phyloP scores from a whole-genome alignment of 2,329 filamentous ascomycete genomes.

The Alternaria triticina region DNA sequence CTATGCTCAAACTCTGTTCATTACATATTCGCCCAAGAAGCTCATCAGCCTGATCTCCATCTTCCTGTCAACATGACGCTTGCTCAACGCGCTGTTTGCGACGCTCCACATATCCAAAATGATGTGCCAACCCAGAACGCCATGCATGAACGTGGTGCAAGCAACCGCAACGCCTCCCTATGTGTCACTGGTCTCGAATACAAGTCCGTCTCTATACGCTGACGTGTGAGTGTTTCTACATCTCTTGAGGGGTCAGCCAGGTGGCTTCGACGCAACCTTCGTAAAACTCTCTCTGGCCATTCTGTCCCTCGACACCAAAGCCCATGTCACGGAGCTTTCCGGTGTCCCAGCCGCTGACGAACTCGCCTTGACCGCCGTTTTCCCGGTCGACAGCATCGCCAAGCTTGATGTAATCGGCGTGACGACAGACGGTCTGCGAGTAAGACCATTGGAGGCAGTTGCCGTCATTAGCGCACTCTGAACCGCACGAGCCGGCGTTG shows the following conservation, averaged over 20 bases:
- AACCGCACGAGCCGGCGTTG: conserved; percentile 42
- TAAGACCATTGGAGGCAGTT: conserved; percentile 47
- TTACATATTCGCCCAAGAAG: conserved; percentile 1
- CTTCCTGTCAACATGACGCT: background rate
- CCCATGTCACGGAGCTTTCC: conserved; percentile 45
- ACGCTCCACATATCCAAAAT: conserved; percentile 14
- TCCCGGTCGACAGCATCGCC: conserved; percentile 42
- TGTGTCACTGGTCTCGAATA: conserved; percentile 14
- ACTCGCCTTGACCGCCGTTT: conserved; percentile 44
- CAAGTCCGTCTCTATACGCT: conserved; percentile 5
- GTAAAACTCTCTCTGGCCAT: conserved; percentile 37
- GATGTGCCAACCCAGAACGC: conserved; percentile 31
- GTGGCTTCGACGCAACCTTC: conserved; percentile 47
- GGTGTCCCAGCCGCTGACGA: conserved; percentile 48
- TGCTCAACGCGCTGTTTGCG: conserved; percentile 2
- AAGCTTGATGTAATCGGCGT: conserved; percentile 46
- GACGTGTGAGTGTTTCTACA: conserved; percentile 10
- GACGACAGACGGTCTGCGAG: conserved; percentile 47
- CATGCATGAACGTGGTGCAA: conserved; percentile 28
- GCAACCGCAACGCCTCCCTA: conserved; percentile 34
- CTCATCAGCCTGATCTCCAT: conserved; percentile 1
- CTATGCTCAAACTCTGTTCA: conserved; percentile 10
- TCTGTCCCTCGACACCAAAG: conserved; percentile 42
- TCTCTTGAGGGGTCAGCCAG: conserved; percentile 47
- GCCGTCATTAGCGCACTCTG: conserved; percentile 42